Base-by-base conservation (phyloP, 768 basidiomycete genomes). In the Sporobolomyces pararoseus region DNA sequence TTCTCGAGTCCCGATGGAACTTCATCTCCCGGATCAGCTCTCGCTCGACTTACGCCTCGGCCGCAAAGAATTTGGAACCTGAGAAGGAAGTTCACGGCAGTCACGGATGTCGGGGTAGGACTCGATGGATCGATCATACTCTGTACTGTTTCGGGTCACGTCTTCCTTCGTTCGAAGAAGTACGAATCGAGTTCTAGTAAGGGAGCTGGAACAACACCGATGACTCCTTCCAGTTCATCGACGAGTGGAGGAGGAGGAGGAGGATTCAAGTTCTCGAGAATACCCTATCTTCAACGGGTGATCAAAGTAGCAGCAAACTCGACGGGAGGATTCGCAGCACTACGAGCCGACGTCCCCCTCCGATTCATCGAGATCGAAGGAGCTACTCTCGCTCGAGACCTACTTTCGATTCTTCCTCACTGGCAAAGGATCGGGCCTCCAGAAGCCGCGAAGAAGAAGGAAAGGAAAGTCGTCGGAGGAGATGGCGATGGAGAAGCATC, bases 91-190 rank as follows among this genome's bases (percentile, higher is more conserved):
- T 90, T 90, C 76, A 91, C 89, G 68, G 87, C 89, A 19, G 91
- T 91, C 39, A 86, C 84, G 77, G 95, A 98, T 75, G 89, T 95
- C 13, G 92, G 91, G 0, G 82, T 97, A 19, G 91, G 91, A 25
- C 82, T 86, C 1, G 92, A 96, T 72, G 91, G 93, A 6, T 85
- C 88, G 21, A 85, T 96, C 76, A 88, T 96, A 77, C 84, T 98
- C 53, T 96, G 91, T 80, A 98, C 95, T 2, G 86, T 89, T 71
- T 94, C 95, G 6, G 95, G 95, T 0, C 93, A 97, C 75, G 93
- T 95, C 37, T 97, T 89, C 77, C 84, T 94, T 29, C 88, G 93
- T 29, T 83, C 86, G 25, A 85, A 91, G 32, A 85, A 78, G 65
- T 75, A 69, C 39, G 82, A 82, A 76, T 67, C 76, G 46, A 44